These are phyloP conservation scores for Corynascus novoguineensis DNA, from an alignment of 495 filamentous ascomycete species.

Conservation along the genomic window DNA sequence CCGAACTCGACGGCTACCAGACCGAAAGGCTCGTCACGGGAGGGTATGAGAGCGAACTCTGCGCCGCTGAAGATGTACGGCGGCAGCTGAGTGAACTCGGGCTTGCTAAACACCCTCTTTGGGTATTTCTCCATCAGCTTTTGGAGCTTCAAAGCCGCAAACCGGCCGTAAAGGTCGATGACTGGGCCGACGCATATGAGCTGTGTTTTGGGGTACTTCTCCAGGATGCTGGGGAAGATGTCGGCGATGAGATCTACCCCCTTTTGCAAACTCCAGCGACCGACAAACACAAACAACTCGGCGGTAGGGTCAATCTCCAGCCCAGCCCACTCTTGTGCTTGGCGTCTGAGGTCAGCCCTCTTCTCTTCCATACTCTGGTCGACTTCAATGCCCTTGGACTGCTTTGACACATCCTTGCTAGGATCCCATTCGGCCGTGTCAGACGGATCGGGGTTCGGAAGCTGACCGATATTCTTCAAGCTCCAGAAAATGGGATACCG, in stretches of 20 bases:
- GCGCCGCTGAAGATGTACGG: constrained; percentile 73
- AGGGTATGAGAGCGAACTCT: constrained; percentile 74
- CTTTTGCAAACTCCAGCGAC: constrained; percentile 75
- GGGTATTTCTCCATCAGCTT: constrained; percentile 70
- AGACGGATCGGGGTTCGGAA: constrained; percentile 72
- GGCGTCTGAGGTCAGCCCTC: constrained; percentile 53
- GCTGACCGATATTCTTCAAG: constrained; percentile 60
- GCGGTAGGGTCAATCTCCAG: constrained; percentile 60
- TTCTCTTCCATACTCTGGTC: constrained; percentile 54
- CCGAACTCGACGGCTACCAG: constrained; percentile 80
- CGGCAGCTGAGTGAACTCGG: constrained; percentile 69
- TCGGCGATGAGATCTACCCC: constrained; percentile 75
- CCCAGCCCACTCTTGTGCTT: constrained; percentile 74
- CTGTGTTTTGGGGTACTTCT: constrained; percentile 60
- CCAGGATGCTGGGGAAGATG: constrained; percentile 66
- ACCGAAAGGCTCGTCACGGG: constrained; percentile 74
- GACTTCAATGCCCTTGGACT: constrained; percentile 49
- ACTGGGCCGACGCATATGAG: constrained; percentile 67
- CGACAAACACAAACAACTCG: constrained; percentile 73
- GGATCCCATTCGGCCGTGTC: constrained; percentile 66
- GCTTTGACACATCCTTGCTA: constrained; percentile 35
- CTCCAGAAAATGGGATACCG: constrained; percentile 78
- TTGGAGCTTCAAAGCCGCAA: constrained; percentile 67
- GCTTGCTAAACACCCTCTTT: constrained; percentile 70
- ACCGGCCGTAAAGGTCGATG: constrained; percentile 74